A percentile compares a stretch with the other conserved stretches of the same genome.
These are phyloP conservation scores for Fomitopsis betulina DNA, from an alignment of 1,284 basidiomycete species.

Conservation along the genomic window DNA sequence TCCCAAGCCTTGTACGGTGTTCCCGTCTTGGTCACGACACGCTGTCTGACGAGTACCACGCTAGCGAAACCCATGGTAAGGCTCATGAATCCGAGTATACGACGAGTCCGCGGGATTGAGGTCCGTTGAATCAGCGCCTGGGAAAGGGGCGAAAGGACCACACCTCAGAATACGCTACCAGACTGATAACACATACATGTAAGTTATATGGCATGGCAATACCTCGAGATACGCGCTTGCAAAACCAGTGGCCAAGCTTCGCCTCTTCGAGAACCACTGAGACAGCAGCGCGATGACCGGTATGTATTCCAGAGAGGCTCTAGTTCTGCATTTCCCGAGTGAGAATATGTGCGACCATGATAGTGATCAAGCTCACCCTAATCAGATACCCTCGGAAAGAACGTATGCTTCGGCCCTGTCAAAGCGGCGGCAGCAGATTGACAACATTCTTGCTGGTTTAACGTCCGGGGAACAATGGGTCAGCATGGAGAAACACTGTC, in stretches of 20 bases:
- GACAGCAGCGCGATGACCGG: slow-evolving; percentile 1
- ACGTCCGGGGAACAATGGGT: too few species aligned
- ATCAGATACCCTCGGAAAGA: too few species aligned
- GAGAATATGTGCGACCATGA: too few species aligned
- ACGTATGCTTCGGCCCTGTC: too few species aligned
- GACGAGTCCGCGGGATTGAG: slow-evolving; percentile 3
- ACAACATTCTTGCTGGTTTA: too few species aligned
- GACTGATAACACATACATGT: background rate
- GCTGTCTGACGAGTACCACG: background rate
- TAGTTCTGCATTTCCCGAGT: background rate
- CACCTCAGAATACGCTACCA: background rate
- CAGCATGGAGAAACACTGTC: too few species aligned
- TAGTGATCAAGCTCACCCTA: too few species aligned
- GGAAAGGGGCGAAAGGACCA: slow-evolving; percentile 3
- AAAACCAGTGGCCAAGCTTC: slow-evolving; percentile 1
- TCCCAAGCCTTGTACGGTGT: slow-evolving; percentile 1
- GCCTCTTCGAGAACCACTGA: slow-evolving; percentile 6
- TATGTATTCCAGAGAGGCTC: slow-evolving; percentile 1
- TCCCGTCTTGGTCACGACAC: background rate
- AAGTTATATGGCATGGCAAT: background rate
- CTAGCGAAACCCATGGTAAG: background rate
- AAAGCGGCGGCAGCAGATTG: too few species aligned
- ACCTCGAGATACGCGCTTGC: background rate
- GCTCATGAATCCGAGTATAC: slow-evolving; percentile 1
- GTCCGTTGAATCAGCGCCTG: slow-evolving; percentile 3